Evolutionary conservation across 164 flowering plant genomes (phyloP), one percentile per base, ranked within the genome.

Genomic region (Aristolochia contorta): DNA sequence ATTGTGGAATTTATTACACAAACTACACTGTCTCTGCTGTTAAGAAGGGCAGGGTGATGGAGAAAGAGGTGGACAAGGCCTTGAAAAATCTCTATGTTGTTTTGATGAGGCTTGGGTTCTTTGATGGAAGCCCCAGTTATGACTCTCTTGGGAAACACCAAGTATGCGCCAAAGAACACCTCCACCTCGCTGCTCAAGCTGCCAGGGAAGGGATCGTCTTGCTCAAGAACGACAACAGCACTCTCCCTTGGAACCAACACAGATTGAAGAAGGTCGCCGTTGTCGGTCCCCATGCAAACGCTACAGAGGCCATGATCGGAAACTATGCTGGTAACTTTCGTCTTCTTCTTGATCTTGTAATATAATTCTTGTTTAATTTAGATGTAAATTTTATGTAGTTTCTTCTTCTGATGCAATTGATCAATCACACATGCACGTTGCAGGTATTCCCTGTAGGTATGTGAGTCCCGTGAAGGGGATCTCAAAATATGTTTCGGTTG

Each of bases 231-330:
- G 5, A 27, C 30, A 47, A 58, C 0, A 46, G 50, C 1, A 62
- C 69, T 25, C 71, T 78, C 16, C 85, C 86, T 22, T 58, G 76
- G 8, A 45, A 53, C n/a, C 51, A 60, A n/a, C 1, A 20, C n/a
- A 48, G 46, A 10, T 13, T 65, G 23, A 54, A 57, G 16, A 69
- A 66, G 1, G 19, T 82, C 1, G 81, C 81, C 10, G 67, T 79
- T 0, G 69, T 82, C 0, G 90, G 87, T 1, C 87, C 81, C 0
- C 79, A 80, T 54, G 81, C 80, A 23, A 67, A 79, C 50, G 78
- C 72, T 33, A 69, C 78, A 1, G 16, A 25, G 0, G 71, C 58
- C 24, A 74, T 84, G 68, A 67, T 76, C 22, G 87, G 85, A 19
- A 78, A 84, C 63, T 82, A 82, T 64, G 78, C 77, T 23, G 78